phyloP scores from a whole-genome alignment of 2,329 filamentous ascomycete species.

The Lecanicillium sp. region DNA sequence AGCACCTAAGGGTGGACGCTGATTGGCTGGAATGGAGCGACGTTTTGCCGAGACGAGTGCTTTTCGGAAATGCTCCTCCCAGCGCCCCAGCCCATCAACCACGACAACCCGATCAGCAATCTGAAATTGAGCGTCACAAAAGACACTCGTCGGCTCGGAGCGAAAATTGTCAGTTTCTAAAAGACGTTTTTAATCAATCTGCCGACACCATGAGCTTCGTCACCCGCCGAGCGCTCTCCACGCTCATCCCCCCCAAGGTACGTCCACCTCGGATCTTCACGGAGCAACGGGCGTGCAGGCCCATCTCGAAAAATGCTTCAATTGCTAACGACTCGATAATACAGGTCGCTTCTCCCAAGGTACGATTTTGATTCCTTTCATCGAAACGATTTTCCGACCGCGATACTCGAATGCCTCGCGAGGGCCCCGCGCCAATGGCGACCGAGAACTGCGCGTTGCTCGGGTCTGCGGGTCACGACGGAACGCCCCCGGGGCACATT shows the following conservation, averaged over 20 bases:
- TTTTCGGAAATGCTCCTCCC: conserved; percentile 33
- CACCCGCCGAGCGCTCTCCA: conserved; percentile 85
- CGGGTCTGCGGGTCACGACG: too few species aligned
- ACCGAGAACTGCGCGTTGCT: background rate
- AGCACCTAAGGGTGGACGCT: conserved; percentile 17
- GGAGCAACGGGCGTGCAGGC: conserved; percentile 1
- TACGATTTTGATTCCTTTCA: conserved; percentile 39
- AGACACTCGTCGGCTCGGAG: conserved; percentile 24
- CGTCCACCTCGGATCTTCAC: conserved; percentile 16
- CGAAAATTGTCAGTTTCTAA: conserved; percentile 5
- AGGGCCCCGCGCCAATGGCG: background rate
- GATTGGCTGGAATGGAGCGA: conserved; percentile 36
- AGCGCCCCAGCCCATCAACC: conserved; percentile 18
- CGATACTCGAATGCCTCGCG: background rate
- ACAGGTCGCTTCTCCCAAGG: conserved; percentile 75
- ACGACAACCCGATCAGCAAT: conserved; percentile 14
- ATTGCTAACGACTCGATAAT: conserved; percentile 30
- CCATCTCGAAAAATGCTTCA: conserved; percentile 20
- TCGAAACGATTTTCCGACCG: conserved; percentile 3
- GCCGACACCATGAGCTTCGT: conserved; percentile 81
- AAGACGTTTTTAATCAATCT: conserved; percentile 18
- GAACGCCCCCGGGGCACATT: conserved; percentile 1
- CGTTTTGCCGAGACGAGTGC: conserved; percentile 40
- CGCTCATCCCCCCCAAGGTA: conserved; percentile 99
- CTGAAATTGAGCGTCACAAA: conserved; percentile 26